Conservation (phyloP, 768 basidiomycete genomes). For the Auricularia sp. region DNA sequence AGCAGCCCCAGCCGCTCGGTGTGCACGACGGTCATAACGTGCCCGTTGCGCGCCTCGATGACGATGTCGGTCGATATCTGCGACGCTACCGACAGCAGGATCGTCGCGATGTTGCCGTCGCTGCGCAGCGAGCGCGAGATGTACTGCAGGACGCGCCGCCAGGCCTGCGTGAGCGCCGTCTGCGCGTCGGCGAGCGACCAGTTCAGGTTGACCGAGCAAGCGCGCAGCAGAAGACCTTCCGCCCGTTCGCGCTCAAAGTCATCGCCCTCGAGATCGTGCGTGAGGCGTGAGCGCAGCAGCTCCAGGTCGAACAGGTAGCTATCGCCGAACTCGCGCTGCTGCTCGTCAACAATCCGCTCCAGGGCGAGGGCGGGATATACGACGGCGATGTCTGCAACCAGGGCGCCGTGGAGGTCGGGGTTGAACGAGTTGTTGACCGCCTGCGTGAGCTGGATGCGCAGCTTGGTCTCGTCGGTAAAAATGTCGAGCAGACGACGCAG, state of each 20-base stretch:
- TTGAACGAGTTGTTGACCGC: slow-evolving; percentile 64
- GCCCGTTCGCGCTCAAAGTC: slow-evolving; percentile 35
- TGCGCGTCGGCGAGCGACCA: slow-evolving; percentile 78
- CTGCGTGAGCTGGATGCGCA: slow-evolving; percentile 55
- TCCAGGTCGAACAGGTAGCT: slow-evolving; percentile 60
- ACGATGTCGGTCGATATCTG: slow-evolving; percentile 60
- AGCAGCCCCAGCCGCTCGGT: slow-evolving; percentile 64
- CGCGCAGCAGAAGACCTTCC: slow-evolving; percentile 44
- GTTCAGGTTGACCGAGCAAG: slow-evolving; percentile 77
- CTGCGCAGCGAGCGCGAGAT: slow-evolving; percentile 54
- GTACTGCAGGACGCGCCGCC: slow-evolving; percentile 63
- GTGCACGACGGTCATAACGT: slow-evolving; percentile 80
- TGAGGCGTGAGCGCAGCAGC: slow-evolving; percentile 27
- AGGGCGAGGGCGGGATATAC: slow-evolving; percentile 53
- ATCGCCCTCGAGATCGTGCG: slow-evolving; percentile 13
- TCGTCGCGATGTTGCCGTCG: slow-evolving; percentile 44
- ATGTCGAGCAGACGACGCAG: slow-evolving; percentile 23
- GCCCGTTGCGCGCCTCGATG: slow-evolving; percentile 59
- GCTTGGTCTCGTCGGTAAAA: slow-evolving; percentile 48
- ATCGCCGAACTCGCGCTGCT: slow-evolving; percentile 74
- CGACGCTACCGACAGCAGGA: slow-evolving; percentile 47
- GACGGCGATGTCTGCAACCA: slow-evolving; percentile 38
- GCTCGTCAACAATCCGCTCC: slow-evolving; percentile 52
- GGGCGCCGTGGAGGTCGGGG: slow-evolving; percentile 57
- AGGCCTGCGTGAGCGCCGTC: slow-evolving; percentile 61